Evolutionary conservation across 2,329 filamentous ascomycete species (phyloP).

Genomic region (Aspergillus fumigatus): DNA sequence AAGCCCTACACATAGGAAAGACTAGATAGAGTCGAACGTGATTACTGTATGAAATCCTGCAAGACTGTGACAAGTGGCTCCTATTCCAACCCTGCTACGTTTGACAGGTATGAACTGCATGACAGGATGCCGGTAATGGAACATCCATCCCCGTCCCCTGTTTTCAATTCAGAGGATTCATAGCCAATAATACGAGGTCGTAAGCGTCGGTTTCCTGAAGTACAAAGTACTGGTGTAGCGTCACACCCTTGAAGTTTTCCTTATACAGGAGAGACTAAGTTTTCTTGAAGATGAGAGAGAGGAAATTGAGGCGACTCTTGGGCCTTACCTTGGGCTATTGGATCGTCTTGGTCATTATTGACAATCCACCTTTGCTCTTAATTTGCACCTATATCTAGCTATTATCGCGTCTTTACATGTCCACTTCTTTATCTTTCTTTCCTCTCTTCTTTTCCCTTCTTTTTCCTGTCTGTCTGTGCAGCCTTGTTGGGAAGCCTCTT

Average conservation of each 20-base stretch:
- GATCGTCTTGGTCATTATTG: slow-evolving; percentile 5
- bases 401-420: background rate
- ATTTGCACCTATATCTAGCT: background rate
- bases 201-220: background rate
- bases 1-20: background rate
- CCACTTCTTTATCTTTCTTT: background rate
- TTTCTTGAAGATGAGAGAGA: background rate
- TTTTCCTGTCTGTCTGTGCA: background rate
- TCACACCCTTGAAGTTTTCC: background rate
- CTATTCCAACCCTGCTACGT: background rate
- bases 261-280: background rate
- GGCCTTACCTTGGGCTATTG: slow-evolving; percentile 18
- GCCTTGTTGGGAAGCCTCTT: background rate
- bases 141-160: background rate
- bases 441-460: background rate
- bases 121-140: too few species aligned
- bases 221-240: background rate
- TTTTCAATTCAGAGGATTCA: too few species aligned
- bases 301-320: slow-evolving; percentile 1
- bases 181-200: background rate
- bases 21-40: background rate
- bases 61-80: background rate
- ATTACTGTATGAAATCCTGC: background rate
- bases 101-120: background rate
- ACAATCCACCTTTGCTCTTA: slow-evolving; percentile 3